Percentiles rank a stretch among this genome's conserved stretches.
These are phyloP conservation scores for Globisporangium recalcitrans DNA, from an alignment of 352 stramenopile genomes.

Conservation along the genomic window DNA sequence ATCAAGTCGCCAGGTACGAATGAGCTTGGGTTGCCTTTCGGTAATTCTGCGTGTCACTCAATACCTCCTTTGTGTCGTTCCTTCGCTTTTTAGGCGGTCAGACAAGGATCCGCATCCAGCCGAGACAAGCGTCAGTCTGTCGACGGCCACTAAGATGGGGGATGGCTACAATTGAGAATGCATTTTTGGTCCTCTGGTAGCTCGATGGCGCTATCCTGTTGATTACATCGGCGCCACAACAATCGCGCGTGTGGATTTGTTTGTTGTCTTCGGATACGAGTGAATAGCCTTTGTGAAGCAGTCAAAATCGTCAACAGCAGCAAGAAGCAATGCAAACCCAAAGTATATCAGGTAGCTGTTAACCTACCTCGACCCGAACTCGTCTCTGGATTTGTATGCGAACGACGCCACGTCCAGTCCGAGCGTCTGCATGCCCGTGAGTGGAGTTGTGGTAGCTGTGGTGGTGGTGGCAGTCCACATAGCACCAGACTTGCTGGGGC, in stretches of 20 bases:
- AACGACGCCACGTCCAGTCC: slow-evolving; percentile 57
- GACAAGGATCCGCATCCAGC: neutral
- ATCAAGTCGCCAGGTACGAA: slow-evolving; percentile 28
- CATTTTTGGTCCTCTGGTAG: too few species aligned
- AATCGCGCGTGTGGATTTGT: neutral
- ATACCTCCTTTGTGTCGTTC: neutral
- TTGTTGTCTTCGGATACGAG: neutral
- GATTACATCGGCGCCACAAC: neutral
- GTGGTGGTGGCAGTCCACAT: neutral
- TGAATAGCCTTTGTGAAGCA: neutral
- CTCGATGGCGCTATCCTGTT: too few species aligned
- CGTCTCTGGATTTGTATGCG: slow-evolving; percentile 31
- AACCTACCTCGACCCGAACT: slow-evolving; percentile 8
- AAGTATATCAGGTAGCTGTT: neutral
- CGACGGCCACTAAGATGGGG: slow-evolving; percentile 4
- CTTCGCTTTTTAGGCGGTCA: neutral
- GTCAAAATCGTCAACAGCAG: neutral
- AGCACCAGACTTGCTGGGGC: neutral
- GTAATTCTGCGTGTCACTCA: neutral
- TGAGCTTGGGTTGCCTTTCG: too few species aligned
- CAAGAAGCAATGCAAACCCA: neutral
- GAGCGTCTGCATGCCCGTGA: slow-evolving; percentile 43
- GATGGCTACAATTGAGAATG: too few species aligned
- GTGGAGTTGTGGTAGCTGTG: slow-evolving; percentile 11
- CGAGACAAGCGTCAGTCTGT: slow-evolving; percentile 7